Evolutionary conservation across 2,329 filamentous ascomycete genomes (phyloP).

Genomic region (Thielaviopsis cerberus): DNA sequence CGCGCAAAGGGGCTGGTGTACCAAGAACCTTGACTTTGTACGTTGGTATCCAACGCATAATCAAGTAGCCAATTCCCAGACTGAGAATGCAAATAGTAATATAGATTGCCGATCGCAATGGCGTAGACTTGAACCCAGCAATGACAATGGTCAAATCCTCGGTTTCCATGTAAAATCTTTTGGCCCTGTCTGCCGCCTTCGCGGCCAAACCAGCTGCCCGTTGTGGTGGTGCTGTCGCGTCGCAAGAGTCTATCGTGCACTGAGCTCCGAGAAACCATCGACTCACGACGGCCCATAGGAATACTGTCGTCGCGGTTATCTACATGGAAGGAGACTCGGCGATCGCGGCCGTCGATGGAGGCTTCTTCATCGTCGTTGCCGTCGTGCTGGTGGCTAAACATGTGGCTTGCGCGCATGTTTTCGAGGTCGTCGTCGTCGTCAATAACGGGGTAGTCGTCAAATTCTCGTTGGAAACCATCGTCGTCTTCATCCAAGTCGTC

Average conservation of each 20-base stretch:
- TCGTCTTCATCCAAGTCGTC: constrained; percentile 16
- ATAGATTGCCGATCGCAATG: constrained; percentile 50
- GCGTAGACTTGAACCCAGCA: constrained; percentile 71
- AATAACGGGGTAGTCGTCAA: constrained; percentile 13
- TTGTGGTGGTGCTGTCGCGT: constrained; percentile 51
- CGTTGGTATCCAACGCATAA: constrained; percentile 76
- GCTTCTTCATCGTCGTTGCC: not conserved
- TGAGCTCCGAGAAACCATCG: constrained; percentile 36
- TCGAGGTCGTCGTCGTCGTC: constrained; percentile 25
- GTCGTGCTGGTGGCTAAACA: not conserved
- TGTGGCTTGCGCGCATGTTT: constrained; percentile 16
- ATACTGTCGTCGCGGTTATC: constrained; percentile 28
- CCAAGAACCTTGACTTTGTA: constrained; percentile 70
- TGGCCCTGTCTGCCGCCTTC: constrained; percentile 38
- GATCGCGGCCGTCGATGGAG: not conserved
- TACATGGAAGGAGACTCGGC: constrained; percentile 19
- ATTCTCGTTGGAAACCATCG: not conserved
- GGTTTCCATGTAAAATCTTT: constrained; percentile 79
- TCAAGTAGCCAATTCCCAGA: constrained; percentile 59
- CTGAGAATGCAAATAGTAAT: constrained; percentile 51
- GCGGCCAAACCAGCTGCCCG: constrained; percentile 45
- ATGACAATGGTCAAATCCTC: constrained; percentile 90
- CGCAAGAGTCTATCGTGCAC: constrained; percentile 49
- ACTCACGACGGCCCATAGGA: constrained; percentile 41
- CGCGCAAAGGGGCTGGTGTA: constrained; percentile 44